Conservation (phyloP, 139 green algal genomes). For the Picochlorum sp. region DNA sequence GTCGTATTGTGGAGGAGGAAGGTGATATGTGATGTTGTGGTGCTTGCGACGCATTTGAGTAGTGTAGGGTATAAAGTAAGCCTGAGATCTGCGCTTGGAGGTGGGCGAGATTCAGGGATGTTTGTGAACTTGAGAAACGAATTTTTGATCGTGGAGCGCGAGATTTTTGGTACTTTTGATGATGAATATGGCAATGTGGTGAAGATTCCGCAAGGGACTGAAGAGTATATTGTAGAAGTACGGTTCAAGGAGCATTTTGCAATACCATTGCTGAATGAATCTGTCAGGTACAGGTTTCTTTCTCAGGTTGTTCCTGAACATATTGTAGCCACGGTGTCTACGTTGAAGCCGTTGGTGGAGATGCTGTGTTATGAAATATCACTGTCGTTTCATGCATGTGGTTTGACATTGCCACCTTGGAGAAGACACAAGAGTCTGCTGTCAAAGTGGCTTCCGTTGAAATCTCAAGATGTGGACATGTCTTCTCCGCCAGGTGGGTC, state of each 20-base stretch:
- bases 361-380: conserved; percentile 49
- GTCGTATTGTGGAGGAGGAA: conserved; percentile 31
- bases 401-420: conserved; percentile 57
- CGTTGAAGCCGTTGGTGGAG: conserved; percentile 36
- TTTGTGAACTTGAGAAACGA: conserved; percentile 45
- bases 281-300: conserved; percentile 21
- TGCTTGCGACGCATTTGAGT: conserved; percentile 33
- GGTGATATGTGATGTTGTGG: conserved; percentile 28
- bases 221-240: conserved; percentile 39
- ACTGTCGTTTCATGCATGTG: conserved; percentile 37
- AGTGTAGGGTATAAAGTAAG: conserved; percentile 31
- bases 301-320: conserved; percentile 37
- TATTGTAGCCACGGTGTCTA: conserved; percentile 40
- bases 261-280: conserved; percentile 25
- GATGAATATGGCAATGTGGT: background rate
- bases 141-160: conserved; percentile 33
- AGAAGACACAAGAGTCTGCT: conserved; percentile 47
- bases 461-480: conserved; percentile 21
- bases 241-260: conserved; percentile 39
- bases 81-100: conserved; percentile 35
- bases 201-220: background rate
- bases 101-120: conserved; percentile 18
- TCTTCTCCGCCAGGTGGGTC: conserved; percentile 12
- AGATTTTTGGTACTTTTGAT: background rate
- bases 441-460: conserved; percentile 42